Evolutionary conservation across 78 protist genomes (phyloP).

Genomic region (Protostelium mycophagum): DNA sequence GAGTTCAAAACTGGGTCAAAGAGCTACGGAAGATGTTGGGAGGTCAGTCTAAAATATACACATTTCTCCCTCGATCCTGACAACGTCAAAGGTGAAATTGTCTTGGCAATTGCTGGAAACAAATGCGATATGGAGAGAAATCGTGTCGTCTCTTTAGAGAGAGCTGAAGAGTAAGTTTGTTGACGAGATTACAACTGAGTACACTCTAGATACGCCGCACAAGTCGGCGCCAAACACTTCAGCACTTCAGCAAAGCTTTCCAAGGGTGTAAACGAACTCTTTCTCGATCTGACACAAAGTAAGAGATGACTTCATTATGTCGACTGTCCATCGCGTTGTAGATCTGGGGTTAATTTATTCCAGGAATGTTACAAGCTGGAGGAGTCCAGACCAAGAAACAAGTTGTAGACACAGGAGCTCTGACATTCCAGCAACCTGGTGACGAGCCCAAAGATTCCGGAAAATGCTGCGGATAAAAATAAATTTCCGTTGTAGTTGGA

Average conservation of each 20-base stretch:
- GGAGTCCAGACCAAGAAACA: neutral
- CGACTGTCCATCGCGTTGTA: no score
- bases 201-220: constrained; percentile 38
- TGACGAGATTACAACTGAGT: no score
- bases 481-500: no score
- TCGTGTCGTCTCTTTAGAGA: constrained; percentile 48
- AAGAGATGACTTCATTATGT: neutral
- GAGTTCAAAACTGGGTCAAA: constrained; percentile 86
- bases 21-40: constrained; percentile 87
- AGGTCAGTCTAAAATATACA: no score
- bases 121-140: constrained; percentile 74
- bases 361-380: neutral
- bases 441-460: neutral
- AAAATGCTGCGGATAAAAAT: neutral
- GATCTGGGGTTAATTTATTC: no score
- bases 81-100: no score
- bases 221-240: constrained; percentile 82
- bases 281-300: constrained; percentile 70
- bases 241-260: constrained; percentile 79
- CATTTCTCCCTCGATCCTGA: no score
- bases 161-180: constrained; percentile 49
- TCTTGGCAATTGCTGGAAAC: constrained; percentile 82
- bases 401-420: neutral
- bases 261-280: constrained; percentile 75
- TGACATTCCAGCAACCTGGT: neutral